A percentile compares a stretch with the other conserved stretches of the same genome.
phyloP scores from a whole-genome alignment of 148 eudicot genomes.

The Chenopodium berlandieri region DNA sequence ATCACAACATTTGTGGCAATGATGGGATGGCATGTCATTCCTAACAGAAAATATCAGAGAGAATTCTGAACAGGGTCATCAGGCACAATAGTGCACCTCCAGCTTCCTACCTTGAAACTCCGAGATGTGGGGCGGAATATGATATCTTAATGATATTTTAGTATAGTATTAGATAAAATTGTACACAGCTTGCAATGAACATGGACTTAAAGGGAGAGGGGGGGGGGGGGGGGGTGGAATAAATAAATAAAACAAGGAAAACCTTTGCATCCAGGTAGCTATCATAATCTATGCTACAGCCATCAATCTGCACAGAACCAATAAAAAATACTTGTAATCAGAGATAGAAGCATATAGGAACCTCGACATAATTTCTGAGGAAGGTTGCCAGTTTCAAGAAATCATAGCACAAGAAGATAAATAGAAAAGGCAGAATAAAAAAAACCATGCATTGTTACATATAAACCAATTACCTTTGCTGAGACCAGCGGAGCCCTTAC shows the following conservation, averaged over 20 bases:
- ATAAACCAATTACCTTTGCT: conserved; percentile 51
- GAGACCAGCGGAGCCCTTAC: conserved; percentile 95
- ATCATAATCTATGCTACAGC: conserved; percentile 63
- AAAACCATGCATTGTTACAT: background rate
- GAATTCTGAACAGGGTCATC: background rate
- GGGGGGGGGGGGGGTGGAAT: background rate
- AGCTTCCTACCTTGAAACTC: background rate
- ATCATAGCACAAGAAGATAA: background rate
- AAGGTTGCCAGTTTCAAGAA: conserved; percentile 3
- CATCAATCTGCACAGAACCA: conserved; percentile 70
- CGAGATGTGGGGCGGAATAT: background rate
- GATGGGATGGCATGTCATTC: background rate
- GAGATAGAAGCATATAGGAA: background rate
- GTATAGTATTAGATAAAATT: too few relatives aligned
- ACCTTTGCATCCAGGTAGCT: conserved; percentile 90
- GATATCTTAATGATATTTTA: too few relatives aligned
- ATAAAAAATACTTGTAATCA: background rate
- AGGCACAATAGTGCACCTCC: background rate
- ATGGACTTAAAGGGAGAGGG: background rate
- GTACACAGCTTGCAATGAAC: background rate
- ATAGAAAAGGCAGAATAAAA: background rate
- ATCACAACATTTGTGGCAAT: background rate
- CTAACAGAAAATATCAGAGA: background rate
- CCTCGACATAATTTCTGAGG: background rate
- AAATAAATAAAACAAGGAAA: background rate